Base-by-base conservation (phyloP, 1,284 basidiomycete species). In the Ceratobasidium theobromae region DNA sequence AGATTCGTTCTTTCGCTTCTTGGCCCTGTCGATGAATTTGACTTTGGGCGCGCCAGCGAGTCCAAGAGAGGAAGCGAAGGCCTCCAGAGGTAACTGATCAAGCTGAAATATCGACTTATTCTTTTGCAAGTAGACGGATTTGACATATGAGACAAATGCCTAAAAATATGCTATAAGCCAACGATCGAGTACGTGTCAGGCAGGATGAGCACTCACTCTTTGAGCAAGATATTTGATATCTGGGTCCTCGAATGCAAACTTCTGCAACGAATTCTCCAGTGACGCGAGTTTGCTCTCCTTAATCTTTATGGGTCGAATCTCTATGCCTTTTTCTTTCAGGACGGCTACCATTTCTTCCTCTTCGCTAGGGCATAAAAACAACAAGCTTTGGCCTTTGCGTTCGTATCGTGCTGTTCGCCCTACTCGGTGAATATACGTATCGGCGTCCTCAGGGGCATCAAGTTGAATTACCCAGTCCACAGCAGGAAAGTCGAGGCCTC, bases 141-240 rank as follows among this genome's bases (percentile, higher is more conserved):
- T 91, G 71, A 98, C 82, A 76, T 99, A 99, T 3, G 95, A 97
- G 18, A 98, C 91, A 74, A 99, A 98, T 0, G 96, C 93, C 91
- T 98, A 74, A 1, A 23, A n/a, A 51, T 9, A 51, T 3, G n/a
- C 18, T 16, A 32, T 38, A 30, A 40, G 28, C 28, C 33, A 46
- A 25, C 27, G 12, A 69, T 30, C 5, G 38, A 41, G 25, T n/a
- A 3, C 23, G 35, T 4, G 14, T 23, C 28, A 55, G 27, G 45
- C 23, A 67, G 46, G 27, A 30, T n/a, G 33, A 33, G 16, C 25
- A 82, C 87, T 69, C 73, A 94, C 93, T 66, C 92, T 80, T 76
- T 99, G 96, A 5, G 89, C 97, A 5, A 99, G 85, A 75, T 98
- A 97, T 77, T 99, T 99, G 77, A 99, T 89, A 76, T 99, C 94